Base-by-base conservation (phyloP, 139 green algal genomes). In the Eudorina sp. region DNA sequence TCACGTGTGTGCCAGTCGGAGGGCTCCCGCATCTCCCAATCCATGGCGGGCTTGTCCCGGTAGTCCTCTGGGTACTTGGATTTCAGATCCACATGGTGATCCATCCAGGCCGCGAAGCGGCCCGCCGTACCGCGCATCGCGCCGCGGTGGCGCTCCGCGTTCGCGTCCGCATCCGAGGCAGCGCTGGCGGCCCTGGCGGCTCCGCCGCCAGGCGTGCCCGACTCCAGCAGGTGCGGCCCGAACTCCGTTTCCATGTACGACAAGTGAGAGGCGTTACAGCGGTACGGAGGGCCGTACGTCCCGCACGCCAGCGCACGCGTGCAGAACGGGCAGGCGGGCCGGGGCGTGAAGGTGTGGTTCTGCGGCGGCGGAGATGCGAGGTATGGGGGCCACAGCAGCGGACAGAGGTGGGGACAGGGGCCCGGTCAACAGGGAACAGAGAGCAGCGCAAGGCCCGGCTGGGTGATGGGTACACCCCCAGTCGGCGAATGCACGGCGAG, bases 311-410 rank as follows among this genome's bases (percentile, higher is more conserved):
- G 36, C 1, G 83, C 83, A 23, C 83, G 83, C 0, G 83, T 88
- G 83, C 83, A 88, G 48, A 88, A 73, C 23, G 68, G 66, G 83
- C 83, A 88, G 46, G 68, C 83, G 36, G 83, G 68, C 13, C 83
- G 83, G 1, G 83, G 83, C 11, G 36, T 88, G 83, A 88, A 88
- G 48, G 13, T 82, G 83, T 80, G 38, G 68, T 80, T 81, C 83
- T 88, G 66, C 9, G 34, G 29, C 64, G 27, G n/a, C n/a, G n/a
- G n/a, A n/a, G n/a, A n/a, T n/a, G n/a, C n/a, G n/a, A n/a, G n/a
- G n/a, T n/a, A n/a, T n/a, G 51, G 58, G 58, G 21, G 6, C 23
- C 6, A 31, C 16, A 27, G 58, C 18, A n/a, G 58, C 14, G 58
- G 58, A 31, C 9, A 21, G n/a, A n/a, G 23, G 58, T 34, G 58